Evolutionary conservation across 768 basidiomycete species (phyloP), one percentile per base, ranked within the genome.

Genomic region (Auricularia auricula-judae): DNA sequence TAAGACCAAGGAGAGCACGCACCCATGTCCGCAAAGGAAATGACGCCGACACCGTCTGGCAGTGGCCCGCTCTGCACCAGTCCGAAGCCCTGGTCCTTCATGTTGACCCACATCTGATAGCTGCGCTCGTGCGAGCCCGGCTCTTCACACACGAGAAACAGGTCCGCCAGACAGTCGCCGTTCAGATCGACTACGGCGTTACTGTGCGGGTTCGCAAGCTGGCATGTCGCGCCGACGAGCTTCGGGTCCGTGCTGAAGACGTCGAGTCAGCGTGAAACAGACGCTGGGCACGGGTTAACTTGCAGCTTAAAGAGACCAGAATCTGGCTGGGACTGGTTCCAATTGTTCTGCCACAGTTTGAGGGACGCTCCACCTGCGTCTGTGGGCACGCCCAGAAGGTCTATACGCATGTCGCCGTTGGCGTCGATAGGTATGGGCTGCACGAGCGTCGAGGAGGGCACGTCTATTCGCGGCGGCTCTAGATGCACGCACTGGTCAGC

Each of bases 21-120:
- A 92, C 94, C 90, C 68, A 98, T 83, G 68, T 99, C 96, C 47
- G 89, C 93, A 69, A 99, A 98, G 0, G 88, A 83, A 34, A 98
- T 82, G 0, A 86, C 77, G 67, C 91, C 93, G 3, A 85, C 80
- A 0, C 90, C 93, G 35, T 79, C 67, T 2, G 97, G 97, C 18
- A 98, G 79, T 12, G 77, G 68, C 5, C 87, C 88, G 62, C 83
- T 75, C 65, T 85, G 84, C 0, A 86, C 84, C 2, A 95, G 79
- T 2, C 76, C 76, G 74, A 91, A 98, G 0, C 90, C 91, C 21
- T 81, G 75, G 23, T 81, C 79, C 71, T 95, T 93, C n/a, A 61
- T 29, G 70, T 87, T 80, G 18, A 89, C 75, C 95, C 96, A 99
- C 60, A 98, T 88, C 73, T 98, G 94, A 74, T 87, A 96, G 1